Conservation (phyloP, 768 basidiomycete species). For the Boletus sp. region DNA sequence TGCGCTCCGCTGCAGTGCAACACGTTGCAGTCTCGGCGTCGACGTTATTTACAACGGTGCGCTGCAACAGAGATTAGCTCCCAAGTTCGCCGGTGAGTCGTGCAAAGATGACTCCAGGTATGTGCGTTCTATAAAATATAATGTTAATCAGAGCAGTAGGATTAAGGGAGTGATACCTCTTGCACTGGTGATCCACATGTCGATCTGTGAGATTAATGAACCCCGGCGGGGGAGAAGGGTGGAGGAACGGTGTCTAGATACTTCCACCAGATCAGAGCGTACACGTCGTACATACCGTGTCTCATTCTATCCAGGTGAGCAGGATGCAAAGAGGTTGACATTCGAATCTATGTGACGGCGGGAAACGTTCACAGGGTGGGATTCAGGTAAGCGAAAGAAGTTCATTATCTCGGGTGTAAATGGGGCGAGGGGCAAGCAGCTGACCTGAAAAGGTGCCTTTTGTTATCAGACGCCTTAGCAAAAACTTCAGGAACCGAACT, state of each 20-base stretch:
- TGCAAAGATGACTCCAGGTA: background rate
- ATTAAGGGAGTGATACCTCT: background rate
- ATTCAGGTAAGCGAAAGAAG: constrained; percentile 8
- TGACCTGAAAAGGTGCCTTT: background rate
- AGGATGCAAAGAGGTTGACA: background rate
- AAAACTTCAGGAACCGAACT: background rate
- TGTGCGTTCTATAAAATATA: background rate
- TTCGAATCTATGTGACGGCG: background rate
- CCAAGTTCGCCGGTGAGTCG: background rate
- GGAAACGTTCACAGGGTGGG: background rate
- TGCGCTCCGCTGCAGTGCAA: background rate
- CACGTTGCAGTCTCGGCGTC: background rate
- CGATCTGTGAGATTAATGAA: background rate
- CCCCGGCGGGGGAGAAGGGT: background rate
- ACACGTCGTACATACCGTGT: background rate
- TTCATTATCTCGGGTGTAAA: background rate
- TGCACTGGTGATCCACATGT: background rate
- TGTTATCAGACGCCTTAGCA: background rate
- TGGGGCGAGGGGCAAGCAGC: background rate
- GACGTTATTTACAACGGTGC: background rate
- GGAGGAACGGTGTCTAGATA: background rate
- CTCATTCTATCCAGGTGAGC: background rate
- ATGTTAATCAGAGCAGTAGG: background rate
- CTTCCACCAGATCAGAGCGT: background rate
- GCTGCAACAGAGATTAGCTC: background rate